Conservation (phyloP, 495 filamentous ascomycete species). For the Penicillium flavigenum region DNA sequence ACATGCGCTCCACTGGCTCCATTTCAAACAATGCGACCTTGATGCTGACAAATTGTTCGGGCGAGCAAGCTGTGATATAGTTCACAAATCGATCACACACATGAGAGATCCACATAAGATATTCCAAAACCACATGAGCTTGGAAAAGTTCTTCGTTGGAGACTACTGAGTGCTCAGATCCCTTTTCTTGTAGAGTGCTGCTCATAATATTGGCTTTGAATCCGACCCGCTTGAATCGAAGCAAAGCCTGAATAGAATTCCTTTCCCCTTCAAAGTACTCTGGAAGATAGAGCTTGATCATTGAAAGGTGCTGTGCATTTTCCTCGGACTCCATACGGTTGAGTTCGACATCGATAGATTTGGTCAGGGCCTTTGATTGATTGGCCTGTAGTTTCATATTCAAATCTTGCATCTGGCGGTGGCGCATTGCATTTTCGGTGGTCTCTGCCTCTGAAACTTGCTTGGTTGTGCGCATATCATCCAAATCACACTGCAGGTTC, state of each 20-base stretch:
- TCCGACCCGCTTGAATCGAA: conserved; percentile 82
- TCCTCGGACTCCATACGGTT: conserved; percentile 86
- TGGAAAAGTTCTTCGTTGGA: conserved; percentile 73
- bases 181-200: conserved; percentile 73
- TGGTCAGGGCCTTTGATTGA: conserved; percentile 85
- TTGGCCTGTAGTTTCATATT: conserved; percentile 91
- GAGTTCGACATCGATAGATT: conserved; percentile 89
- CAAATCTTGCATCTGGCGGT: conserved; percentile 91
- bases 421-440: conserved; percentile 78
- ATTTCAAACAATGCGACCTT: conserved; percentile 81
- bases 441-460: conserved; percentile 91
- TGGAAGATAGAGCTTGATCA: conserved; percentile 85
- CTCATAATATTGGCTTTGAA: conserved; percentile 85
- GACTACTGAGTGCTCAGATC: conserved; percentile 54
- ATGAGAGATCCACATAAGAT: conserved; percentile 77
- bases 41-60: conserved; percentile 72
- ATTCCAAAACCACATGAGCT: conserved; percentile 77
- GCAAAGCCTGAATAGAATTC: conserved; percentile 78
- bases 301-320: conserved; percentile 80
- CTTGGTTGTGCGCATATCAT: conserved; percentile 86
- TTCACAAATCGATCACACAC: conserved; percentile 84
- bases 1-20: conserved; percentile 85
- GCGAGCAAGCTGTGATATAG: conserved; percentile 69
- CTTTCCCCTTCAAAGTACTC: conserved; percentile 76
- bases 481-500: conserved; percentile 80